Evolutionary conservation across 768 basidiomycete genomes (phyloP).

Genomic region (Rossbeevera mucosa): DNA sequence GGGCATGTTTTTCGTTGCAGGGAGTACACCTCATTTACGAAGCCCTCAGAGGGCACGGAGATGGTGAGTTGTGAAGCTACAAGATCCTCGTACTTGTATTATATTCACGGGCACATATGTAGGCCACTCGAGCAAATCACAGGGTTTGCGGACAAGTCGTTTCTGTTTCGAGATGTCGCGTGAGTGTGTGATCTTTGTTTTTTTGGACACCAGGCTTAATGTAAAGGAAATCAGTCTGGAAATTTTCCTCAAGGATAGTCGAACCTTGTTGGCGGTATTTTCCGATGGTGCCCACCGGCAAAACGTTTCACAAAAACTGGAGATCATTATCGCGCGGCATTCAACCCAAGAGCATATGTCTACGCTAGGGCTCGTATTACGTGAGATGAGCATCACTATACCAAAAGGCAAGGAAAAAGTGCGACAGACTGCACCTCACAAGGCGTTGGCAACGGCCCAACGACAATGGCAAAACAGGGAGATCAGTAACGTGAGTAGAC

Average conservation of each 20-base stretch:
- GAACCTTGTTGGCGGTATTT: constrained; percentile 82
- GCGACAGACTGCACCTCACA: constrained; percentile 14
- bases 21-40: constrained; percentile 75
- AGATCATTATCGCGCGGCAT: constrained; percentile 40
- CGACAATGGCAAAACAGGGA: constrained; percentile 85
- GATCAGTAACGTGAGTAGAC: constrained; percentile 74
- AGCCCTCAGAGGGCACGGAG: constrained; percentile 76
- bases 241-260: constrained; percentile 89
- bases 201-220: background rate
- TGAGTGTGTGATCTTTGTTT: constrained; percentile 36
- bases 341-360: constrained; percentile 36
- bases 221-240: constrained; percentile 54
- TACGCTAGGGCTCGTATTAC: constrained; percentile 46
- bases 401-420: constrained; percentile 19
- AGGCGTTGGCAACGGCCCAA: constrained; percentile 64
- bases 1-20: constrained; percentile 77
- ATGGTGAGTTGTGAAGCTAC: constrained; percentile 51
- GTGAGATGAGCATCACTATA: constrained; percentile 29
- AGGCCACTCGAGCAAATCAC: constrained; percentile 81
- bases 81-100: background rate
- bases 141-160: constrained; percentile 74
- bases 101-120: constrained; percentile 1
- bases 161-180: constrained; percentile 90
- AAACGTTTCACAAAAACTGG: constrained; percentile 52
- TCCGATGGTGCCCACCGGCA: constrained; percentile 61